Conservation (phyloP, 495 filamentous ascomycete genomes). For the Aspergillus asperescens region DNA sequence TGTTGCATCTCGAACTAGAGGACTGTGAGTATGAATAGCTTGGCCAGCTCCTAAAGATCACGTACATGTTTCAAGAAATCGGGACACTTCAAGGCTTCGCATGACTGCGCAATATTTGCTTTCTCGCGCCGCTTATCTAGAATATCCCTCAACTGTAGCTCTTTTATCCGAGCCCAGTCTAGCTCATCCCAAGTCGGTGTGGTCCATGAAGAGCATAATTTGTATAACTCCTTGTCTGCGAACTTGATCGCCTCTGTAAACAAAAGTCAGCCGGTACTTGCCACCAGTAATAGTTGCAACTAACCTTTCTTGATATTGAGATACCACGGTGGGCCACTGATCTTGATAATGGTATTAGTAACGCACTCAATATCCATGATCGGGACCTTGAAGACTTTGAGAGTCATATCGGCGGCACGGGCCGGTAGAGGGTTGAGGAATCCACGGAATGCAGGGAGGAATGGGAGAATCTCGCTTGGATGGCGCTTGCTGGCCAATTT, state of each 20-base stretch:
- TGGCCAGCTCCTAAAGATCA: constrained; percentile 10
- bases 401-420: constrained; percentile 50
- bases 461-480: constrained; percentile 74
- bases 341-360: constrained; percentile 65
- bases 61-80: constrained; percentile 81
- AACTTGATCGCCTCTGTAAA: constrained; percentile 37
- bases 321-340: constrained; percentile 44
- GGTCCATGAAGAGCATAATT: constrained; percentile 64
- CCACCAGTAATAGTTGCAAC: background rate
- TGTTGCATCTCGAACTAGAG: constrained; percentile 80
- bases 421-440: constrained; percentile 56
- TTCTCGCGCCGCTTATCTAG: constrained; percentile 61
- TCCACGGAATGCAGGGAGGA: constrained; percentile 58
- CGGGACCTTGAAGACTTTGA: constrained; percentile 60
- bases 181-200: constrained; percentile 75
- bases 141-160: constrained; percentile 67
- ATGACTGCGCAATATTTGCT: constrained; percentile 51
- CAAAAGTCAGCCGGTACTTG: constrained; percentile 7
- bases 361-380: constrained; percentile 74
- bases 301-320: constrained; percentile 44
- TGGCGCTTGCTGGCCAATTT: constrained; percentile 57
- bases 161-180: constrained; percentile 74
- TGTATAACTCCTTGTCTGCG: constrained; percentile 56
- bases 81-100: constrained; percentile 59
- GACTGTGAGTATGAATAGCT: constrained; percentile 5